A percentile compares a stretch with the other conserved stretches of the same genome.
Evolutionary conservation across 192 early-diverging fungal genomes (phyloP).

Genomic region (Coemansia furcata): DNA sequence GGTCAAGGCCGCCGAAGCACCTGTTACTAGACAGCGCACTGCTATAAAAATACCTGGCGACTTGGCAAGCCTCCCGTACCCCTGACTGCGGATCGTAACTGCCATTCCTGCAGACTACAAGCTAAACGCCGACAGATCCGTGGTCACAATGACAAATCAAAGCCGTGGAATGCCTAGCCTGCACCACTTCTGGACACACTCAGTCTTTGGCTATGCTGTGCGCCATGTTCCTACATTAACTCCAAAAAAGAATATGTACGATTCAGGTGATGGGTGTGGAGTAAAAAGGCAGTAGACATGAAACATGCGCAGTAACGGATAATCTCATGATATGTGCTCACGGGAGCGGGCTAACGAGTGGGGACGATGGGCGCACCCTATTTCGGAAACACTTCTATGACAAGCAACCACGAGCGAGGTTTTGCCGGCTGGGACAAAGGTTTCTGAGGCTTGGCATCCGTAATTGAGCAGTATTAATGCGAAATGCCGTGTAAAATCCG

Average conservation of each 20-base stretch:
- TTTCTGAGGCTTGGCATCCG: background rate
- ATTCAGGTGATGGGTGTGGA: background rate
- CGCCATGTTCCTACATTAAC: background rate
- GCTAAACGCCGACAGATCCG: background rate
- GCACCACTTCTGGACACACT: background rate
- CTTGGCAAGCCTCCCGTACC: background rate
- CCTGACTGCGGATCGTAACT: constrained; percentile 6
- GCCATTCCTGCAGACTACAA: too few species aligned
- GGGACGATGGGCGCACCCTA: background rate
- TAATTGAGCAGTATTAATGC: background rate
- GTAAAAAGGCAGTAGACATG: background rate
- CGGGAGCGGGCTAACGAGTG: background rate
- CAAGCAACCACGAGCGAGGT: background rate
- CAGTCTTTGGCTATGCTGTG: background rate
- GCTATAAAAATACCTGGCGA: background rate
- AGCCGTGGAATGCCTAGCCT: background rate
- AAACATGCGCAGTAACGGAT: background rate
- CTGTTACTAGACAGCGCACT: background rate
- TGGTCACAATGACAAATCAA: background rate
- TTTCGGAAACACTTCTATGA: background rate
- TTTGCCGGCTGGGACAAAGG: background rate
- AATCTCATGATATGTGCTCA: background rate
- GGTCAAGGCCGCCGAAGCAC: background rate
- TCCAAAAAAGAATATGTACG: background rate
- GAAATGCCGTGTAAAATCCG: background rate